phyloP scores from a whole-genome alignment of 2,329 filamentous ascomycete species.

The Fusarium papillatum region DNA sequence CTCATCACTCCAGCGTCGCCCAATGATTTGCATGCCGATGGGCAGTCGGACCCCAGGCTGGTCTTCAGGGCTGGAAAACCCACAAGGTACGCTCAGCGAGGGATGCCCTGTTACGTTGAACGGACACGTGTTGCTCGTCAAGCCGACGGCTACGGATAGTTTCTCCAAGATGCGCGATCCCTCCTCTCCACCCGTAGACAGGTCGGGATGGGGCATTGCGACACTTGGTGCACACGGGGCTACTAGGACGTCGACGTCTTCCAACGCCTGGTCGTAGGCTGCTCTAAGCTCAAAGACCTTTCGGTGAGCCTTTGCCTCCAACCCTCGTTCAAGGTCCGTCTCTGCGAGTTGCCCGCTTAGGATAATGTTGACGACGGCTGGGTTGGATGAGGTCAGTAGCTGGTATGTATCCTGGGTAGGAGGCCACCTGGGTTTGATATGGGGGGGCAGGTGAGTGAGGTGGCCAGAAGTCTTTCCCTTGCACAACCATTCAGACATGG shows the following conservation, averaged over 20 bases:
- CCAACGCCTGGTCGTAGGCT: conserved; percentile 61
- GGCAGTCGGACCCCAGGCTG: conserved; percentile 36
- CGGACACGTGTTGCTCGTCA: conserved; percentile 60
- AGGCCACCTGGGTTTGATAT: conserved; percentile 51
- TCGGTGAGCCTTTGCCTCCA: conserved; percentile 61
- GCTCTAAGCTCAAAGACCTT: conserved; percentile 54
- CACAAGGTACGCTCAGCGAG: conserved; percentile 59
- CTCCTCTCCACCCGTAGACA: conserved; percentile 20
- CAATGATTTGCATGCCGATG: conserved; percentile 48
- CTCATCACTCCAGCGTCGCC: conserved; percentile 45
- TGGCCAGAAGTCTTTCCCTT: conserved; percentile 49
- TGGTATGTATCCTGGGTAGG: conserved; percentile 57
- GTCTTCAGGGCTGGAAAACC: conserved; percentile 30
- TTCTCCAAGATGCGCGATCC: conserved; percentile 50
- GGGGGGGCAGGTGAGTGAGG: conserved; percentile 50
- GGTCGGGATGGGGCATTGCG: conserved; percentile 51
- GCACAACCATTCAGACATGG: conserved; percentile 49
- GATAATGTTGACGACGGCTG: conserved; percentile 61
- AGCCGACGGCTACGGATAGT: conserved; percentile 58
- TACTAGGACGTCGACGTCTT: conserved; percentile 61
- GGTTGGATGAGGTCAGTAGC: conserved; percentile 56
- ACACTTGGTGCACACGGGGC: conserved; percentile 62
- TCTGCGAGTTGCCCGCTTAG: conserved; percentile 53
- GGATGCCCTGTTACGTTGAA: conserved; percentile 66
- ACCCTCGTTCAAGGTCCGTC: conserved; percentile 37